Evolutionary conservation across 139 green algal genomes (phyloP).

Genomic region (Diplosphaera chodatii): DNA sequence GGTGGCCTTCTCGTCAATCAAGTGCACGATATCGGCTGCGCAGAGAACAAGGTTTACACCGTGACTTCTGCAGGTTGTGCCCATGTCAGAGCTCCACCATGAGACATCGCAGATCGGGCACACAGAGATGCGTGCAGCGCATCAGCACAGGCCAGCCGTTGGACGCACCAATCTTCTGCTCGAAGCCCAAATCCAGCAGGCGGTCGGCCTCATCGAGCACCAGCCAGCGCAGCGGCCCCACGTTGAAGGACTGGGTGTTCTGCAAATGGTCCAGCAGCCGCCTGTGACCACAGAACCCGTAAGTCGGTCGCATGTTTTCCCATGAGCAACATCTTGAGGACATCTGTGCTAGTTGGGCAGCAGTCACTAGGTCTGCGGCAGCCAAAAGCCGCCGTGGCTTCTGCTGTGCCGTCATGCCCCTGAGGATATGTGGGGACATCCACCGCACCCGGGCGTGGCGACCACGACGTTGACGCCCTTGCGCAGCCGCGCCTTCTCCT

Average conservation of each 20-base stretch:
- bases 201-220: constrained; percentile 91
- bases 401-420: too few species aligned
- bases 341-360: too few species aligned
- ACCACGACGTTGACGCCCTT: constrained; percentile 83
- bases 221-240: constrained; percentile 63
- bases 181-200: constrained; percentile 91
- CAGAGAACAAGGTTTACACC: not conserved
- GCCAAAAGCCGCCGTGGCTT: too few species aligned
- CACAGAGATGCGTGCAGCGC: too few species aligned
- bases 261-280: constrained; percentile 91
- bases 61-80: too few species aligned
- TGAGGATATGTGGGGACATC: too few species aligned
- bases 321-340: too few species aligned
- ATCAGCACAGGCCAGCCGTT: too few species aligned
- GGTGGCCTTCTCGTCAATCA: constrained; percentile 25
- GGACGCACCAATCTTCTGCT: constrained; percentile 65
- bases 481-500: constrained; percentile 93
- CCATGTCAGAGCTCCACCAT: too few species aligned
- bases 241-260: constrained; percentile 65
- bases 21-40: constrained; percentile 20
- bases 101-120: not conserved
- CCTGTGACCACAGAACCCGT: not conserved
- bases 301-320: too few species aligned
- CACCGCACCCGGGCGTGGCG: constrained; percentile 67
- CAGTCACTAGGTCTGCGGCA: too few species aligned